Base-by-base conservation (phyloP, 2,329 filamentous ascomycete species). In the Aspergillus transmontanensis region DNA sequence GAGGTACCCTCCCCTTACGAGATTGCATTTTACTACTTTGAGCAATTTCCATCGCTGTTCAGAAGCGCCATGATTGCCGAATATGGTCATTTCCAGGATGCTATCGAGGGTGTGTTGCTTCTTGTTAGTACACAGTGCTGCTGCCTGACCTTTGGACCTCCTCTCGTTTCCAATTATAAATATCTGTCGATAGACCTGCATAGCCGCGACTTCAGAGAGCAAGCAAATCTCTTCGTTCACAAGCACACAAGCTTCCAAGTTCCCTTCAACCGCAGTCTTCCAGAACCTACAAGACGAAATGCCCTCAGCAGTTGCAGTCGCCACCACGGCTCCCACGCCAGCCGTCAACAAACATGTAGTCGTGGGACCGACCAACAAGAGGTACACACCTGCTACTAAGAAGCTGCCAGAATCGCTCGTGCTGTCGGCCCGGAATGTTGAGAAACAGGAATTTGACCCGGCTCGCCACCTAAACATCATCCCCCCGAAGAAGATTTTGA, bases 391-490 rank as follows among this genome's bases (percentile, higher is more conserved):
- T 4, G 68, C 69, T 21, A 64, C 57, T 3, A 59, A 60, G 4
- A 26, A 39, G 1, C 30, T 70, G 3, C 69, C 69, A 19, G 45
- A 62, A 32, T 70, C 39, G n/a, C 26, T 69, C 4, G 60, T 67
- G 16, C 46, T 63, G 6, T 39, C 21, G 10, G 61, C 61, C 12
- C 58, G 30, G 12, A 32, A 54, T 16, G 23, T 30, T 9, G 28
- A 66, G 19, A 64, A 65, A 43, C 51, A 68, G 19, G 10, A 58
- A 1, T 89, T 89, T 69, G 76, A 84, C 53, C 80, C 86, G 0
- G 66, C 75, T 28, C 83, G 81, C 70, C 87, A 90, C 69, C 72
- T 90, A 23, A 76, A 75, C 39, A 87, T 83, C 73, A 73, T 83
- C 60, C 71, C 80, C 2, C 81, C 83, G 4, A 76, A 79, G 16